Evolutionary conservation across 495 filamentous ascomycete genomes (phyloP).

Genomic region (Xylaria cubensis): DNA sequence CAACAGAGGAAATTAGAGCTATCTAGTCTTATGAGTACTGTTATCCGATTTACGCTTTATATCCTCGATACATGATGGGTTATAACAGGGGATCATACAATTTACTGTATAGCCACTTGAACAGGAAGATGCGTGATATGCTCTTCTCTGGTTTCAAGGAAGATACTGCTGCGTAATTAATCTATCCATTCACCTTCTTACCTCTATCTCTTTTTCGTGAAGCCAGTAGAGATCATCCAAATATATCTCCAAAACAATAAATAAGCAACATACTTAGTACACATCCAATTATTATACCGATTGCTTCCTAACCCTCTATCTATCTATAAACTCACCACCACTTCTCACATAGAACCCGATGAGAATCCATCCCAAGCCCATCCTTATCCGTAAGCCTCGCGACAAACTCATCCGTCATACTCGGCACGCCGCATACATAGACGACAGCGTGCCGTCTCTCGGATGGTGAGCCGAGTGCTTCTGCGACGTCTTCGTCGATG

Average conservation of each 20-base stretch:
- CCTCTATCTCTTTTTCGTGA: neutral
- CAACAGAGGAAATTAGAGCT: neutral
- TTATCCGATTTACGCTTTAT: neutral
- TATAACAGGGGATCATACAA: no score
- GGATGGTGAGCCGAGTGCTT: conserved; percentile 51
- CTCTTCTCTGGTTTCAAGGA: no score
- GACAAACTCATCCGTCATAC: conserved; percentile 83
- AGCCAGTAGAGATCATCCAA: neutral
- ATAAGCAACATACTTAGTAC: neutral
- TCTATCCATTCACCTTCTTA: neutral
- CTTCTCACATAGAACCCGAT: conserved; percentile 78
- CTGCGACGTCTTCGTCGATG: conserved; percentile 54
- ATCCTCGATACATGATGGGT: neutral
- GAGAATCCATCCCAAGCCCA: conserved; percentile 59
- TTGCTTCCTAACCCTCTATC: neutral
- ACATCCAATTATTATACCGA: neutral
- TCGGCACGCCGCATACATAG: conserved; percentile 81
- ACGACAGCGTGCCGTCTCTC: conserved; percentile 61
- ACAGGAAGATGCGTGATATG: neutral
- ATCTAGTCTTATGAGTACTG: neutral
- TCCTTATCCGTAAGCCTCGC: conserved; percentile 49
- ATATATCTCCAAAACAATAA: neutral
- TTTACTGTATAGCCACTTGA: no score
- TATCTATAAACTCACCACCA: conserved; percentile 70
- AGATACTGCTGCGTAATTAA: neutral